Conservation (phyloP, 2,329 filamentous ascomycete genomes). For the Apiospora hydei region DNA sequence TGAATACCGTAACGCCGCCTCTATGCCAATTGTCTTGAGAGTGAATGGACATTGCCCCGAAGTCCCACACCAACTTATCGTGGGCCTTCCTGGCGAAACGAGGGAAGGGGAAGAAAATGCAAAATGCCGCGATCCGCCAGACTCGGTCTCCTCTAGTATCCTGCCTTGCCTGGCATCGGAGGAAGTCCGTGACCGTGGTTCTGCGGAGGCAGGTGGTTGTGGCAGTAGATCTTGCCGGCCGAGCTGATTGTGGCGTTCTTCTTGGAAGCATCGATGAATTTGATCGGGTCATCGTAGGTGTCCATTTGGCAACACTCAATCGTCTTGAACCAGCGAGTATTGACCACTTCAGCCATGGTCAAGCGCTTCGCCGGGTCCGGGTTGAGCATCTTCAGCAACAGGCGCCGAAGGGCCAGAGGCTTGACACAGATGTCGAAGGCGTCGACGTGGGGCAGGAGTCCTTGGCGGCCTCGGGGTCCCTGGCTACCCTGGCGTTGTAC, state of each 20-base stretch:
- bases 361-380: slow-evolving; percentile 76
- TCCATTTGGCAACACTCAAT: slow-evolving; percentile 83
- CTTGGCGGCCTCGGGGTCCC: slow-evolving; percentile 54
- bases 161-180: slow-evolving; percentile 63
- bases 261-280: slow-evolving; percentile 68
- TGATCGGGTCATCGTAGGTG: slow-evolving; percentile 67
- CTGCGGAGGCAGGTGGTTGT: slow-evolving; percentile 63
- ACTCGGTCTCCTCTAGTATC: slow-evolving; percentile 49
- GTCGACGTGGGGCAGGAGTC: slow-evolving; percentile 70
- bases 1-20: slow-evolving; percentile 19
- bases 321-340: slow-evolving; percentile 74
- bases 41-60: background rate
- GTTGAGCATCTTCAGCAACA: slow-evolving; percentile 84
- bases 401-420: slow-evolving; percentile 71
- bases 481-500: slow-evolving; percentile 65
- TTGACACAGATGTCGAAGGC: slow-evolving; percentile 71
- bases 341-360: slow-evolving; percentile 72
- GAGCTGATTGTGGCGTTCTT: slow-evolving; percentile 53
- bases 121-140: background rate
- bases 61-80: background rate
- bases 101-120: slow-evolving; percentile 6
- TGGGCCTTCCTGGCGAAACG: background rate
- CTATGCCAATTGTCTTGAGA: background rate
- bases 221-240: slow-evolving; percentile 62
- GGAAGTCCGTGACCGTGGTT: slow-evolving; percentile 55